phyloP scores from a whole-genome alignment of 768 basidiomycete species.

The Lactifluus piperatus region DNA sequence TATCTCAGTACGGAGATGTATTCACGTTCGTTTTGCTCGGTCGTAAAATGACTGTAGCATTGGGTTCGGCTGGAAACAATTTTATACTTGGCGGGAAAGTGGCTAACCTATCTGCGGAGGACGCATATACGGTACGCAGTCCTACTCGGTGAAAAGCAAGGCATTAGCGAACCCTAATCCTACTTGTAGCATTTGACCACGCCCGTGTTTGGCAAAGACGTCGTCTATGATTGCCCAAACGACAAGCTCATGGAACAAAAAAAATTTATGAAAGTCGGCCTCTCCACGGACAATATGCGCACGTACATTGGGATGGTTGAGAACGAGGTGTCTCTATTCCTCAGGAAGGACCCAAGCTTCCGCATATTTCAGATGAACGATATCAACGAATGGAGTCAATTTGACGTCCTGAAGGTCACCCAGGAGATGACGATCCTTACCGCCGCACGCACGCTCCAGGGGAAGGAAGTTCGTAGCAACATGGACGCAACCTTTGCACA shows the following conservation, averaged over 20 bases:
- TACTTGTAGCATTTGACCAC: constrained; percentile 70
- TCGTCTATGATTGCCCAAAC: constrained; percentile 96
- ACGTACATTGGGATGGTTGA: constrained; percentile 56
- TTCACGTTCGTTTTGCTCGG: constrained; percentile 94
- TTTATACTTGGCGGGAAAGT: constrained; percentile 92
- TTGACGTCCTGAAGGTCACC: constrained; percentile 64
- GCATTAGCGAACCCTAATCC: not conserved
- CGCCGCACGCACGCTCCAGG: constrained; percentile 89
- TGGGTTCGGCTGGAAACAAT: constrained; percentile 89
- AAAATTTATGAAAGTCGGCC: constrained; percentile 93
- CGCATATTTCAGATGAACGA: constrained; percentile 50
- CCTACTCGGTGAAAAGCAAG: not conserved
- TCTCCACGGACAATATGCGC: constrained; percentile 86
- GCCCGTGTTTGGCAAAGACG: constrained; percentile 94
- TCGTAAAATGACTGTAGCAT: constrained; percentile 80
- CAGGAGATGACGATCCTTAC: constrained; percentile 92
- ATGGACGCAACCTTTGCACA: constrained; percentile 82
- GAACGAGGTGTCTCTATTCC: constrained; percentile 46
- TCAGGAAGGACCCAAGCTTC: constrained; percentile 59
- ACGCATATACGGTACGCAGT: constrained; percentile 78
- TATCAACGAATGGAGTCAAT: constrained; percentile 68
- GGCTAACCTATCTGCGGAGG: constrained; percentile 87
- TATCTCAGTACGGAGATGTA: constrained; percentile 80
- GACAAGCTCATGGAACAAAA: constrained; percentile 98
- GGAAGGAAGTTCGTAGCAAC: constrained; percentile 71